Evolutionary conservation across 169 alveolate species (phyloP), one percentile per base, ranked within the genome.

Genomic region (Eimeria maxima): DNA sequence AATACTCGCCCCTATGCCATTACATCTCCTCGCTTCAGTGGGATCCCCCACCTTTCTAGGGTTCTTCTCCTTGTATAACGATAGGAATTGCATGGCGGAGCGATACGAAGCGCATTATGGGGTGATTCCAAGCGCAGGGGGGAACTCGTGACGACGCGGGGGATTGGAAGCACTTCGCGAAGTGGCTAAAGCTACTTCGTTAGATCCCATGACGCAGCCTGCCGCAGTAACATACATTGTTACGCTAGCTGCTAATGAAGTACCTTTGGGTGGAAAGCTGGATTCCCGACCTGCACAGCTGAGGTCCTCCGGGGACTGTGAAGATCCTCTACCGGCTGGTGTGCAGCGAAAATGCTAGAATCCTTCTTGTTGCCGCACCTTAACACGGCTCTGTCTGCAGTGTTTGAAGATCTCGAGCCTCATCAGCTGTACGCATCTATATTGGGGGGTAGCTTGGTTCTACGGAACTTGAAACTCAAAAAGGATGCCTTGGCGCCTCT

Each of bases 321-420:
- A 69, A n/a, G 80, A 10, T 3, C 78, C 7, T 69, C 13, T 27
- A 16, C 24, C 6, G 11, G 7, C 18, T 80, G 22, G 42, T 83
- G 38, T 55, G 33, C 60, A 57, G 44, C 14, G 22, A 84, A 24
- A 74, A 93, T 93, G 96, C 47, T 93, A 57, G 63, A 50, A 50
- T 81, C 96, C 38, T 80, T 93, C 16, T 84, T 93, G 78, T 42
- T 93, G 81, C 83, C 96, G 76, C 80, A 83, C 47, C 60, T 93
- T 7, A 93, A 93, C 69, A 76, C 89, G 27, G 96, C 87, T 13
- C 80, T 93, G n/a, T 93, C 93, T 27, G 76, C 42, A 1, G 47
- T 93, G 38, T 93, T 93, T 44, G 96, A 93, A 80, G 90, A 47
- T 6, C 92, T 93, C 22, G 76, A 73, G 57, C 90, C 80, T 16